A percentile compares a stretch with the other conserved stretches of the same genome.
These are phyloP conservation scores for Kuraishia capsulata DNA, from an alignment of 805 yeast species.

Conservation along the genomic window DNA sequence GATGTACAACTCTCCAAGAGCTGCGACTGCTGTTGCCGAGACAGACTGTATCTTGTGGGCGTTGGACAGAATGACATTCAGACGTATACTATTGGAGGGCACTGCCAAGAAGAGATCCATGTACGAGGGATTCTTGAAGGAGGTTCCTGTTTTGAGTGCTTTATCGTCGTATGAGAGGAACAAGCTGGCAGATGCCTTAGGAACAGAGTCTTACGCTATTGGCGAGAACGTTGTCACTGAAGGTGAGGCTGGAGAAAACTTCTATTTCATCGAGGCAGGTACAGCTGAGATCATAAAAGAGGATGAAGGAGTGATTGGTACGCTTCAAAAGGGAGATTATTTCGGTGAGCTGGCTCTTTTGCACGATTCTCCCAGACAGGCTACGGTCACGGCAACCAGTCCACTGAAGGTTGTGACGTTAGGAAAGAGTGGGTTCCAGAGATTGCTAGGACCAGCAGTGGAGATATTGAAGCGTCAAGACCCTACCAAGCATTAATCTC, in stretches of 20 bases:
- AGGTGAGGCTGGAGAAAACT: slow-evolving; percentile 78
- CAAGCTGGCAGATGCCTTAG: slow-evolving; percentile 90
- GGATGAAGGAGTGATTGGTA: slow-evolving; percentile 50
- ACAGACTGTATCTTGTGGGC: slow-evolving; percentile 81
- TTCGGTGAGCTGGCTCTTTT: slow-evolving; percentile 94
- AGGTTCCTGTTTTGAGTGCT: slow-evolving; percentile 70
- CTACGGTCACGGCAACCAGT: slow-evolving; percentile 74
- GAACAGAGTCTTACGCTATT: slow-evolving; percentile 59
- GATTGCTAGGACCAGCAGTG: slow-evolving; percentile 90
- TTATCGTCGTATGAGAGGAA: slow-evolving; percentile 77
- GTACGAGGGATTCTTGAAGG: slow-evolving; percentile 83
- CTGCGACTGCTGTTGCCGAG: slow-evolving; percentile 80
- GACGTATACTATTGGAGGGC: slow-evolving; percentile 83
- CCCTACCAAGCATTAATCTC: slow-evolving; percentile 48
- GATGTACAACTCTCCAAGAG: slow-evolving; percentile 96
- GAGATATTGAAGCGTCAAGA: slow-evolving; percentile 80
- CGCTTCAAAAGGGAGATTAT: slow-evolving; percentile 74
- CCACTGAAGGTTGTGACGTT: slow-evolving; percentile 83
- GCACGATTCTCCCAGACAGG: slow-evolving; percentile 89
- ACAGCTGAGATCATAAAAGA: slow-evolving; percentile 64
- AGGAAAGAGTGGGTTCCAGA: slow-evolving; percentile 87
- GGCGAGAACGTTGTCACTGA: slow-evolving; percentile 74
- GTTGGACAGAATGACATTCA: slow-evolving; percentile 85
- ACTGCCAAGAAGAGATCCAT: slow-evolving; percentile 84
- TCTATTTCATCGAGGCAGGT: slow-evolving; percentile 74